Evolutionary conservation across 2,329 filamentous ascomycete species (phyloP).

Genomic region (Trichoderma endophyticum): DNA sequence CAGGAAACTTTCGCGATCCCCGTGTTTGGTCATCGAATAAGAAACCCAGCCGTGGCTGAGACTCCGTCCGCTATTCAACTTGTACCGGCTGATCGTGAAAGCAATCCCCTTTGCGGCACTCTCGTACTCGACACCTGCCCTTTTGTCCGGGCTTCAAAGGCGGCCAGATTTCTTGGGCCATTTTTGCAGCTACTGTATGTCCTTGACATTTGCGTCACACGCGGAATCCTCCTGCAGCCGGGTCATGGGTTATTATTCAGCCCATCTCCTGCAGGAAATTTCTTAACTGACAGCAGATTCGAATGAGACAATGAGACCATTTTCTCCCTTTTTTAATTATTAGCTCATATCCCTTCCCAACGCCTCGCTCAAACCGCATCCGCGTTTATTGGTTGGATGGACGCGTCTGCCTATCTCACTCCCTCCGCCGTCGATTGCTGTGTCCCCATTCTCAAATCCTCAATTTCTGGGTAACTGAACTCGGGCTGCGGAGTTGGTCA

Average conservation of each 20-base stretch:
- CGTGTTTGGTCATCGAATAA: not conserved
- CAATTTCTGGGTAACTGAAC: not conserved
- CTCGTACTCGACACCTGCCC: not conserved
- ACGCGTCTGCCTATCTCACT: not conserved
- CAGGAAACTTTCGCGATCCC: not conserved
- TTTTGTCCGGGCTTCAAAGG: not conserved
- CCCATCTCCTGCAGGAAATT: not conserved
- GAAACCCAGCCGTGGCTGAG: not conserved
- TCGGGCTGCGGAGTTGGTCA: not conserved
- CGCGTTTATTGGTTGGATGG: not conserved
- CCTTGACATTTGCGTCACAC: not conserved
- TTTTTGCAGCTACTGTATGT: not conserved
- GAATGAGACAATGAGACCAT: conserved; percentile 1
- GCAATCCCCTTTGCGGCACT: not conserved
- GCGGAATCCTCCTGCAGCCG: not conserved
- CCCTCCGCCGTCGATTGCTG: not conserved
- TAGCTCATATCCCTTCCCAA: not conserved
- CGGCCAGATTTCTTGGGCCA: not conserved
- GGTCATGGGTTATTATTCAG: not conserved
- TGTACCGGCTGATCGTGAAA: not conserved
- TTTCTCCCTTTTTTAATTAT: conserved; percentile 8
- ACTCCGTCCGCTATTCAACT: not conserved
- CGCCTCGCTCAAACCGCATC: not conserved
- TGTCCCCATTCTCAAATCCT: not conserved
- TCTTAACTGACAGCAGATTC: not conserved